These are phyloP conservation scores for Arthroderma sp. DNA, from an alignment of 2,329 filamentous ascomycete genomes.

Conservation along the genomic window DNA sequence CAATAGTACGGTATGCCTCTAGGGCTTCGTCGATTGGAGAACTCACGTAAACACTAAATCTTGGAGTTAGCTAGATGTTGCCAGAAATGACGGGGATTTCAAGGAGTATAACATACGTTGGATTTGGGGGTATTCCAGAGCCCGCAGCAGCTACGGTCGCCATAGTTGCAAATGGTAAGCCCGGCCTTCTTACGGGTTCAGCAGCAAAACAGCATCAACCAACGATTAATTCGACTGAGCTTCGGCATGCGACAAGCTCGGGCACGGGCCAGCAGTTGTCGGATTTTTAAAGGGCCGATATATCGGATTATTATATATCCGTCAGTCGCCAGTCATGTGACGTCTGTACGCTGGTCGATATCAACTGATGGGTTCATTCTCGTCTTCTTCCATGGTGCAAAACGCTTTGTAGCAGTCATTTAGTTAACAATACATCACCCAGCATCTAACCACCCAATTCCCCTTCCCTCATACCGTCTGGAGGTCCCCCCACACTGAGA, in stretches of 20 bases:
- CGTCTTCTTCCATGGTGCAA: too few relatives aligned
- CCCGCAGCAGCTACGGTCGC: constrained; percentile 20
- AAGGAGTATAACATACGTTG: constrained; percentile 21
- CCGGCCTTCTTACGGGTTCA: background rate
- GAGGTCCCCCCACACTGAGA: background rate
- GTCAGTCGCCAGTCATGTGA: too few relatives aligned
- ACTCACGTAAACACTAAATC: constrained; percentile 29
- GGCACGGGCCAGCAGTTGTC: background rate
- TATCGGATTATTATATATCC: too few relatives aligned
- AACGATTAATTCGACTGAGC: background rate
- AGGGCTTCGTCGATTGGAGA: background rate
- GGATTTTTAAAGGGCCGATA: too few relatives aligned
- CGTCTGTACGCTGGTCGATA: too few relatives aligned
- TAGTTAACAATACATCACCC: too few relatives aligned
- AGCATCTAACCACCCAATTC: too few relatives aligned
- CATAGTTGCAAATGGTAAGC: constrained; percentile 17
- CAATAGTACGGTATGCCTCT: too few relatives aligned
- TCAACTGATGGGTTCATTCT: too few relatives aligned
- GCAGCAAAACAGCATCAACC: background rate
- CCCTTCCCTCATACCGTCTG: too few relatives aligned
- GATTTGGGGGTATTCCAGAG: constrained; percentile 23
- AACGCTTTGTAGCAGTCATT: too few relatives aligned
- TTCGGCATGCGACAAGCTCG: background rate
- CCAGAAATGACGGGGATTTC: background rate
- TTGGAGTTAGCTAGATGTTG: constrained; percentile 4